These are phyloP conservation scores for Aspergillus sojae DNA, from an alignment of 2,329 filamentous ascomycete species.

Conservation along the genomic window DNA sequence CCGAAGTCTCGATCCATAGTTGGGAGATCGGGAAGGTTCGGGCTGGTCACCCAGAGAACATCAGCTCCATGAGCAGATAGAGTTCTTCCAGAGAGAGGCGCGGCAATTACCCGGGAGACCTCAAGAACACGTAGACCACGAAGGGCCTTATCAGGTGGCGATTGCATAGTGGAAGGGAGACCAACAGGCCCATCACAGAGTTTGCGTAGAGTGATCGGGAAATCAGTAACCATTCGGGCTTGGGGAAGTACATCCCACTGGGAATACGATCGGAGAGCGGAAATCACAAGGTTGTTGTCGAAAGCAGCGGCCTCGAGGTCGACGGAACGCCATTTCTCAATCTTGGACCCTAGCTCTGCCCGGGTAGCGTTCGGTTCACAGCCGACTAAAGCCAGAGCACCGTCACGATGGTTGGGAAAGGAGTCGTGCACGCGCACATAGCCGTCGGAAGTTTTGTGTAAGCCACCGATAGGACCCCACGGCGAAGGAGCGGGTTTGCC, in stretches of 20 bases:
- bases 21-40: slow-evolving; percentile 39
- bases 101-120: slow-evolving; percentile 44
- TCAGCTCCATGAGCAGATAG: slow-evolving; percentile 46
- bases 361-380: slow-evolving; percentile 37
- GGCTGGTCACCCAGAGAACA: slow-evolving; percentile 44
- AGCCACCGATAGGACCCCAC: slow-evolving; percentile 53
- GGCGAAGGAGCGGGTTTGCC: slow-evolving; percentile 34
- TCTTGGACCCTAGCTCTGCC: slow-evolving; percentile 43
- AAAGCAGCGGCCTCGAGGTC: slow-evolving; percentile 54
- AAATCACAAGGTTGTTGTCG: slow-evolving; percentile 47
- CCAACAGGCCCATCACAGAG: slow-evolving; percentile 25
- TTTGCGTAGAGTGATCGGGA: slow-evolving; percentile 50
- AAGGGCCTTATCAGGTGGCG: slow-evolving; percentile 35
- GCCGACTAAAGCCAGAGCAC: slow-evolving; percentile 49
- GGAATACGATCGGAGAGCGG: slow-evolving; percentile 52
- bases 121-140: slow-evolving; percentile 44
- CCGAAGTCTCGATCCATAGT: slow-evolving; percentile 39
- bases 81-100: slow-evolving; percentile 39
- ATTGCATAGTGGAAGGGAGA: slow-evolving; percentile 16
- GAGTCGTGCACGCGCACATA: slow-evolving; percentile 59
- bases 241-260: slow-evolving; percentile 58
- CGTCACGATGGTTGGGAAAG: slow-evolving; percentile 55
- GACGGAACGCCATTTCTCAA: slow-evolving; percentile 45
- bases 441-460: slow-evolving; percentile 56
- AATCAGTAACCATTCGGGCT: slow-evolving; percentile 45